Conservation (phyloP, 2,329 filamentous ascomycete species). For the Magnaporthiopsis poae region DNA sequence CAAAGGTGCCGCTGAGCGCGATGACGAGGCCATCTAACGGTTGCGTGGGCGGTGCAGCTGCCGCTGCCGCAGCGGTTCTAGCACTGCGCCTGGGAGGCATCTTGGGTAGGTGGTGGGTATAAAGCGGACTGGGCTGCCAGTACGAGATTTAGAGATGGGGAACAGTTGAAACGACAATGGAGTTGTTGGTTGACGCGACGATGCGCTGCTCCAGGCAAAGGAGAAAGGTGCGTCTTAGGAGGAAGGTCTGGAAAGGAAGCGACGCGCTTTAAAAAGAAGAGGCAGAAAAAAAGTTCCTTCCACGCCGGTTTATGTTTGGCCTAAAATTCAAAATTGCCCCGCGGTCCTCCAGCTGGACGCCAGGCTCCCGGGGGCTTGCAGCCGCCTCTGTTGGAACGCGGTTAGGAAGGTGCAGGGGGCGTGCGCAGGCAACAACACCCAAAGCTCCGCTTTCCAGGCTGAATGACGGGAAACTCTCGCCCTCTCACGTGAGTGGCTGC, state of each 20-base stretch:
- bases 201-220: neutral
- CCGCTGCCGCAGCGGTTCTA: conserved; percentile 1
- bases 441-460: neutral
- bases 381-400: neutral
- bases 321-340: neutral
- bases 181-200: too few relatives aligned
- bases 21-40: conserved; percentile 41
- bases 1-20: conserved; percentile 52
- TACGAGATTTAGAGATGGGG: neutral
- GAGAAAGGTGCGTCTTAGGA: too few relatives aligned
- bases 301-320: neutral
- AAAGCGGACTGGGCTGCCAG: too few relatives aligned
- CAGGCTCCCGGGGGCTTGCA: neutral
- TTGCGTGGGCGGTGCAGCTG: conserved; percentile 11
- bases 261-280: neutral
- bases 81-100: conserved; percentile 8
- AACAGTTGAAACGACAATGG: neutral
- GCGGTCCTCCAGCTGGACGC: neutral
- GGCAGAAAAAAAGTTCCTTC: neutral
- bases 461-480: neutral
- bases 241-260: neutral
- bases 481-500: neutral
- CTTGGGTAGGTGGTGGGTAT: neutral
- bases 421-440: neutral
- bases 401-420: neutral